Conservation (phyloP, 805 yeast genomes). For the Candida khao-thaluensis region DNA sequence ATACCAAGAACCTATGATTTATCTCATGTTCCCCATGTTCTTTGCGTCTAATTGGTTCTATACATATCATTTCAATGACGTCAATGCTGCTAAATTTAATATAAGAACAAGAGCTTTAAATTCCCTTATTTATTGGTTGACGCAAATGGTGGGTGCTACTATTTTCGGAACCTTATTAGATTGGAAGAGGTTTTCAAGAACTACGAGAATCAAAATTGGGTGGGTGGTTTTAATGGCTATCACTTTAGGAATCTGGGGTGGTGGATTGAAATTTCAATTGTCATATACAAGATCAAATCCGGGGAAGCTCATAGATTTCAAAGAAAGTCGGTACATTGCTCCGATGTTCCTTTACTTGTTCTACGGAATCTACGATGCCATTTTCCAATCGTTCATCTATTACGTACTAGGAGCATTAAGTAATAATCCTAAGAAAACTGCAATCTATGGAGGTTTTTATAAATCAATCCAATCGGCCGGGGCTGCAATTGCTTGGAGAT, state of each 20-base stretch:
- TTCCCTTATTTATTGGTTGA: conserved; percentile 57
- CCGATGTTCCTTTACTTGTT: conserved; percentile 62
- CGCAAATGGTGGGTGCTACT: conserved; percentile 58
- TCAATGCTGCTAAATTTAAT: conserved; percentile 54
- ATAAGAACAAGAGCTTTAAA: conserved; percentile 60
- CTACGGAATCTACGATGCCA: conserved; percentile 59
- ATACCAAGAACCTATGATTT: conserved; percentile 37
- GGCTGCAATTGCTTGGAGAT: conserved; percentile 59
- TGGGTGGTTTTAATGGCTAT: conserved; percentile 38
- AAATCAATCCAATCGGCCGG: conserved; percentile 65
- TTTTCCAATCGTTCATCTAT: conserved; percentile 56
- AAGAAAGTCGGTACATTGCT: conserved; percentile 48
- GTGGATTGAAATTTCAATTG: conserved; percentile 50
- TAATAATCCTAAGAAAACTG: conserved; percentile 54
- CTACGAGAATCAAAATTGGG: conserved; percentile 46
- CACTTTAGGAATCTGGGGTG: conserved; percentile 56
- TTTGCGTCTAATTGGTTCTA: conserved; percentile 65
- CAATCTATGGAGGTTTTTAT: conserved; percentile 60
- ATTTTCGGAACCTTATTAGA: conserved; percentile 50
- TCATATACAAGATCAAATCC: conserved; percentile 33
- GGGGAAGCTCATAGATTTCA: conserved; percentile 43
- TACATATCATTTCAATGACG: conserved; percentile 60
- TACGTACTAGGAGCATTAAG: conserved; percentile 61
- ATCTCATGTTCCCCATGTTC: conserved; percentile 56
- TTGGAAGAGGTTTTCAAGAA: conserved; percentile 38